Base-by-base conservation (phyloP, 148 eudicot genomes). In the Cornus controversa region DNA sequence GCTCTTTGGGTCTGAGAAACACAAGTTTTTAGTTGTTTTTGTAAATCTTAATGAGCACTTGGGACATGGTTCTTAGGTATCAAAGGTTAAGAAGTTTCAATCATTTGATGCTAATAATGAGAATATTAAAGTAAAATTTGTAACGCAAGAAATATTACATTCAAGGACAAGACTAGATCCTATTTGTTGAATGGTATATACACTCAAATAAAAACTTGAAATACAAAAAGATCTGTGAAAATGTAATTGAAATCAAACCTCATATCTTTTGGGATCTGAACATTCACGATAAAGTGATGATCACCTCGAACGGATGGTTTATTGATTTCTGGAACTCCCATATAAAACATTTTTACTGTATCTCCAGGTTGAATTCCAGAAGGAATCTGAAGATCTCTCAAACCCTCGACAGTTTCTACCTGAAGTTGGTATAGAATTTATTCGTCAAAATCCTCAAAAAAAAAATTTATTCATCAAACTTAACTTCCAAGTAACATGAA, bases 341-440 rank as follows among this genome's bases (percentile, higher is more conserved):
- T 87, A 18, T 73, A 27, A 40, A 84, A 74, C 84, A 94, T 80
- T 80, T 85, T 87, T 66, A 94, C 80, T 31, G 74, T 89, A 23
- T 92, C 92, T 75, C 97, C 97, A 53, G 97, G 90, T 76, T 92
- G 97, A 84, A 85, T 89, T 37, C 98, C 97, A 27, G 93, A 78
- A 60, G 97, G 97, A 86, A 94, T 87, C 15, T 70, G 84, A 73
- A 94, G 89, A 82, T 92, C 89, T 85, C 81, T 92, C 71, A 74
- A 70, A 40, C 98, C 98, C 69, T 91, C 96, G 24, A 85, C 94
- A 67, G 97, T 94, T 77, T 90, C 89, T 76, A 92, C 98, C 98
- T 94, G 85, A 57, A 80, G 31, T 79, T 73, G 72, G 72, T 36
- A 67, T 76, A 24, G 10, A 63, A n/a, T n/a, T n/a, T n/a, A n/a